Evolutionary conservation across 164 flowering plant species (phyloP), one percentile per base, ranked within the genome.

Genomic region (Umbellularia californica): DNA sequence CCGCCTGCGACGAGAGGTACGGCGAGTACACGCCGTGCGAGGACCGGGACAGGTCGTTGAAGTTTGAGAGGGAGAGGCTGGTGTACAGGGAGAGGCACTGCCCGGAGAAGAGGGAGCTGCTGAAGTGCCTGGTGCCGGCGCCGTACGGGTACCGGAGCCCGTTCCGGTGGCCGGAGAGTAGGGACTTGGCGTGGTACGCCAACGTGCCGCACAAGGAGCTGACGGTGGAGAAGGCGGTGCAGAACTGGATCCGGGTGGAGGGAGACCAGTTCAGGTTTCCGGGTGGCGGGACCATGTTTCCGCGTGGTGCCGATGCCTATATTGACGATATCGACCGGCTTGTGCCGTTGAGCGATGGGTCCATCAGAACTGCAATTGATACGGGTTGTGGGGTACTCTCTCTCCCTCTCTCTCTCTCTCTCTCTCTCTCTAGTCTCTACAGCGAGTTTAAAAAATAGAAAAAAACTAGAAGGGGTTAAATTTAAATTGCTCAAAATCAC

Each of bases 251-350:
- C 68, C 80, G 81, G 72, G 85, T 82, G 52, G 88, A 88, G 35
- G 90, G 89, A 0, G 91, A 92, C 62, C 85, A 88, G 84, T 88
- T 96, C 81, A 79, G 75, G 30, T 96, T 96, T 62, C 99, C 99
- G 1, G 99, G 99, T 41, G 99, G 99, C 58, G 99, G 99, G 52
- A 96, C 99, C 71, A 94, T 96, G 99, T 96, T 96, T 62, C 97
- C 98, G 0, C 77, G 76, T 9, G 99, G 99, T 1, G 99, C 97
- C 14, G 89, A 87, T 52, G 92, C 91, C 0, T 96, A 96, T 65
- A 91, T 96, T 58, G 91, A 91, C 72, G 93, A 92, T 14, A 93
- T 96, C 41, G 97, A 89, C 1, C 81, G 83, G 78, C 65, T 94
- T 73, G 88, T 96, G 62, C 82, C 94, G 71, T 85, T 96, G n/a